phyloP scores from a whole-genome alignment of 2,329 filamentous ascomycete genomes.

The Mycosphaerella sp. region DNA sequence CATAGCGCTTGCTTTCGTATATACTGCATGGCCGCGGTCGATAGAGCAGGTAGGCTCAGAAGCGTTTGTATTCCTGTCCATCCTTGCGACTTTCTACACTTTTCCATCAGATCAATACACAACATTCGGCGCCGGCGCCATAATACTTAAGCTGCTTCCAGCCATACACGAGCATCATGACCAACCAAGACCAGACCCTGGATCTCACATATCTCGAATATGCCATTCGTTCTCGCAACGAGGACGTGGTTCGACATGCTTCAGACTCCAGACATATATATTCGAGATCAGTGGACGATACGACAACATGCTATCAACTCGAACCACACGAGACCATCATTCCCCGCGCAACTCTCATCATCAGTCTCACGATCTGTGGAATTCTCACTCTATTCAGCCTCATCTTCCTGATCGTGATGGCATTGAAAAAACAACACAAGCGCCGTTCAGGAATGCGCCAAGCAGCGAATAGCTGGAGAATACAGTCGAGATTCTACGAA shows the following conservation, averaged over 20 bases:
- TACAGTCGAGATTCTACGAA: slow-evolving; percentile 15
- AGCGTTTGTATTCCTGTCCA: not conserved
- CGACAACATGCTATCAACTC: slow-evolving; percentile 12
- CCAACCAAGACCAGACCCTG: not conserved
- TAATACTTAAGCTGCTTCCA: not conserved
- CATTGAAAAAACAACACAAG: slow-evolving; percentile 22
- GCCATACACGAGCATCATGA: not conserved
- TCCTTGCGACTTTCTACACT: slow-evolving; percentile 1
- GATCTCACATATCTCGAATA: slow-evolving; percentile 9
- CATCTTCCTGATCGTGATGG: slow-evolving; percentile 12
- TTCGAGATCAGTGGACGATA: not conserved
- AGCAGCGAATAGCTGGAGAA: slow-evolving; percentile 23
- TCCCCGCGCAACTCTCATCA: slow-evolving; percentile 26
- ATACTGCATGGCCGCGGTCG: not conserved
- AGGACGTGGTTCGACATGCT: slow-evolving; percentile 3
- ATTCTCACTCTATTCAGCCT: slow-evolving; percentile 23
- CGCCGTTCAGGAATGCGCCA: slow-evolving; percentile 13
- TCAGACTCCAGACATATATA: not conserved
- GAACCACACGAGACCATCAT: slow-evolving; percentile 21
- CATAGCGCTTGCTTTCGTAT: not conserved
- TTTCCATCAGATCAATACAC: not conserved
- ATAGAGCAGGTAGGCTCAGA: not conserved
- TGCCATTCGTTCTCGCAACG: slow-evolving; percentile 4
- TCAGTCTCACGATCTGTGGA: slow-evolving; percentile 21
- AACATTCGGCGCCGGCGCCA: slow-evolving; percentile 4